Evolutionary conservation across 169 alveolate species (phyloP), one percentile per base, ranked within the genome.

Genomic region (Plasmodium yoelii): DNA sequence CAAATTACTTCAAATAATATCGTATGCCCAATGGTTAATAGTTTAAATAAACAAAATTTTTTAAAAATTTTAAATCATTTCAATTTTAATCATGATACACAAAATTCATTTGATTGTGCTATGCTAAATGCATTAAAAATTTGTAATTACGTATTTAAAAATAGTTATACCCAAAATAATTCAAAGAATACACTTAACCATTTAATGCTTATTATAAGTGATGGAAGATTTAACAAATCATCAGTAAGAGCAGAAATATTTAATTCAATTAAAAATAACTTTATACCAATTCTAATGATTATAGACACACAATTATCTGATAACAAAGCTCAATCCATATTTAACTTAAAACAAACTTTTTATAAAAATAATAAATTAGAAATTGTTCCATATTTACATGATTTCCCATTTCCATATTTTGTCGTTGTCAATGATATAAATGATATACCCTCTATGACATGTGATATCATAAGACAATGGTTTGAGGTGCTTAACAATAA

Each of bases 221-320:
- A 98, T 92, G 99, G 99, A n/a, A 97, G 98, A 92, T 96, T 98
- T 90, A 98, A 98, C 90, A 98, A 98, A 93, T 94, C 95, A 68
- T 96, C 96, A 77, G 98, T 95, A 4, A 94, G 94, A 60, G 96
- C 95, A 5, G 97, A 96, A 88, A 87, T 97, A 26, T 94, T 94
- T 47, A 92, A 96, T 49, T 95, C 96, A 46, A 94, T 96, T 75
- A 96, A 95, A 87, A 95, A 94, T 86, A 94, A 95, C 63, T 94
- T 95, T 53, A 89, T 97, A 46, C 98, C 98, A 63, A 93, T 97
- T 19, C 94, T 97, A 73, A 95, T 97, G 57, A 96, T 97, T 56
- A 91, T 96, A 46, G 99, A 97, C 93, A 70, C 91, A 13, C 91
- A 69, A 42, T 7, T 60, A 51, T 77, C 91, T 18, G 91, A 88